Evolutionary conservation across 371 early-diverging fungal species (phyloP), one percentile per base, ranked within the genome.

Genomic region (Batkoa obscura): DNA sequence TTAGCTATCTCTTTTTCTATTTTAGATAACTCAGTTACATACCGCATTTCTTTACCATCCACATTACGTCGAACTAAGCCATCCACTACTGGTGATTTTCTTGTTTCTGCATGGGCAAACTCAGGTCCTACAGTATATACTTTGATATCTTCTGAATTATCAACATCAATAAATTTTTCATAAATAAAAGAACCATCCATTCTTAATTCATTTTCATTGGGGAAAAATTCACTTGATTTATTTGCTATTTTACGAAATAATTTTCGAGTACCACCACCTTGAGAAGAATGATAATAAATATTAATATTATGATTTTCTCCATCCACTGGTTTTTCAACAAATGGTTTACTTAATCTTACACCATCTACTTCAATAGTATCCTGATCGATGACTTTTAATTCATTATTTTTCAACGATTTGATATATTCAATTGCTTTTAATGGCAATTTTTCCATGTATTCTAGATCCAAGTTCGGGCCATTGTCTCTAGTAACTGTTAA

Each of bases 81-180:
- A 67, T 99, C 99, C 3, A 96, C 96, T 0, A 93, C 94, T 1
- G 98, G 98, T 10, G 95, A 94, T 64, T 96, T 96, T 70, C 99
- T 80, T 6, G 95, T 96, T 66, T 99, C 99, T 6, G 99, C 97
- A 66, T 99, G 91, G 1, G 86, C 83, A 63, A 82, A 91, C 3
- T 75, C 67, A 5, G 81, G 74, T 2, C 98, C 97, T 17, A 96
- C 82, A 0, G 94, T 94, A 64, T 99, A 99, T 33, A 94, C 83
- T 68, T 98, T 98, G 61, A 98, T 90, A 62, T 98, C 99, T 60
- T 93, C 95, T 2, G 87, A 80, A 62, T 91, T 87, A 60, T 94
- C 90, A 0, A 88, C 91, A 55, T 78, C 76, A 76, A 97, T 81
- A 59, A 96, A 86, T 65, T 94, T 80, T 59, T 99, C 99, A 62